A percentile compares a stretch with the other conserved stretches of the same genome.
These are phyloP conservation scores for Echium plantagineum DNA, from an alignment of 257 asterid species.

Conservation along the genomic window DNA sequence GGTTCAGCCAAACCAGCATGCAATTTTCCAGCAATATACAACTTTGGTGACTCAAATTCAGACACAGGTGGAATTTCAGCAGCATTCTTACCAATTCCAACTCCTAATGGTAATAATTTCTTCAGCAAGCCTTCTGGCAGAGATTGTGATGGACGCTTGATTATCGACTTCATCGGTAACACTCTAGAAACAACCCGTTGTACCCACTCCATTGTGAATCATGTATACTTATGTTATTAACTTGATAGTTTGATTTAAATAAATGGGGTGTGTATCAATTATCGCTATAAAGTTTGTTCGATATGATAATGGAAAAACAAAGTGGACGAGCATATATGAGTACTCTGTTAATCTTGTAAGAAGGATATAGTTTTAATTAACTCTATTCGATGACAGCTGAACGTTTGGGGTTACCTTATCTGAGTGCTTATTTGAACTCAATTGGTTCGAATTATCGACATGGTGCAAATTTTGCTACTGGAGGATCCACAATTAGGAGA, in stretches of 20 bases:
- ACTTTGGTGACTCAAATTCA: slow-evolving; percentile 52
- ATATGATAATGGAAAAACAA: no score
- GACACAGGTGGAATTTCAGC: slow-evolving; percentile 52
- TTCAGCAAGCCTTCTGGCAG: slow-evolving; percentile 37
- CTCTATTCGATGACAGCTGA: background rate
- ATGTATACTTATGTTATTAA: no score
- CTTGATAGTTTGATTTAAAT: no score
- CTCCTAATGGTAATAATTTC: slow-evolving; percentile 35
- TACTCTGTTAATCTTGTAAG: no score
- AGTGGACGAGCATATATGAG: no score
- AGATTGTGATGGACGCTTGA: slow-evolving; percentile 41
- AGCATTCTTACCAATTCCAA: slow-evolving; percentile 24
- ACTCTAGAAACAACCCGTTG: no score
- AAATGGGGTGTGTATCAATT: no score
- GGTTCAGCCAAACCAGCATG: slow-evolving; percentile 19
- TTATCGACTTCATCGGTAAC: slow-evolving; percentile 42
- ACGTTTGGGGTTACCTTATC: slow-evolving; percentile 8
- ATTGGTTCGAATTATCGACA: slow-evolving; percentile 29
- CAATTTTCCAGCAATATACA: slow-evolving; percentile 39
- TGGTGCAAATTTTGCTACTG: slow-evolving; percentile 47
- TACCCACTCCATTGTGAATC: no score
- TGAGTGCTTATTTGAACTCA: slow-evolving; percentile 44
- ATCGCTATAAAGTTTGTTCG: no score
- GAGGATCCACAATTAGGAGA: slow-evolving; percentile 30
- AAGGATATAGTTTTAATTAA: background rate